Conservation (phyloP, 108 stramenopile species). For the Fistulifera pelliculosa region DNA sequence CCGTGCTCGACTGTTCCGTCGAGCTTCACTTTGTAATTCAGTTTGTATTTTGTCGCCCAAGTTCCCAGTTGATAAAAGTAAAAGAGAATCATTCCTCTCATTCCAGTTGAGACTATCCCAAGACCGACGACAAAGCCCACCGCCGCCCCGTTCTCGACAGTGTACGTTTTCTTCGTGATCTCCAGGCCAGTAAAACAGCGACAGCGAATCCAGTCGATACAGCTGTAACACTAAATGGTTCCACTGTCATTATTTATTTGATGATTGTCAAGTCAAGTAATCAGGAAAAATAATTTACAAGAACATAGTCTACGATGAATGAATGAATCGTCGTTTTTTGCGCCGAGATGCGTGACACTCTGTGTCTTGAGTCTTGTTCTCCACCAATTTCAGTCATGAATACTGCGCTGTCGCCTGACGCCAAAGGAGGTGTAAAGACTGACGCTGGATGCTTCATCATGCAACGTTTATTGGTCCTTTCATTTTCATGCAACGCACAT, state of each 20-base stretch:
- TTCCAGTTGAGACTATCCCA: conserved; percentile 39
- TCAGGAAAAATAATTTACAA: too few relatives aligned
- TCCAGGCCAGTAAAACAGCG: conserved; percentile 25
- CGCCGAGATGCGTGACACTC: too few relatives aligned
- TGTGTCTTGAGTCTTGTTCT: too few relatives aligned
- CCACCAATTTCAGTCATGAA: too few relatives aligned
- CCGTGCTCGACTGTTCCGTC: conserved; percentile 40
- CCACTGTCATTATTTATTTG: conserved; percentile 10
- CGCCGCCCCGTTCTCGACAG: conserved; percentile 49
- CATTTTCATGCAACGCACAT: too few relatives aligned
- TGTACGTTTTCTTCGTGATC: conserved; percentile 40
- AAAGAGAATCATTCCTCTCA: conserved; percentile 58
- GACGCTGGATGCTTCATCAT: too few relatives aligned
- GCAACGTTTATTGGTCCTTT: too few relatives aligned
- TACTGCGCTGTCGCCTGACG: too few relatives aligned
- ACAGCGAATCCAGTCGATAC: conserved; percentile 18
- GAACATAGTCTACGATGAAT: too few relatives aligned
- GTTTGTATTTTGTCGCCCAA: conserved; percentile 67
- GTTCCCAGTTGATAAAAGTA: conserved; percentile 70
- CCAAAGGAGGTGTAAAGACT: too few relatives aligned
- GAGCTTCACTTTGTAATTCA: conserved; percentile 26
- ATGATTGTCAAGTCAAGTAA: too few relatives aligned
- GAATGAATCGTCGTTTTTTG: too few relatives aligned
- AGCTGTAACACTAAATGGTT: conserved; percentile 34
- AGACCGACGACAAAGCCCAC: conserved; percentile 69